Evolutionary conservation across 805 yeast species (phyloP), one percentile per base, ranked within the genome.

Genomic region (Candida ascalaphidarum): DNA sequence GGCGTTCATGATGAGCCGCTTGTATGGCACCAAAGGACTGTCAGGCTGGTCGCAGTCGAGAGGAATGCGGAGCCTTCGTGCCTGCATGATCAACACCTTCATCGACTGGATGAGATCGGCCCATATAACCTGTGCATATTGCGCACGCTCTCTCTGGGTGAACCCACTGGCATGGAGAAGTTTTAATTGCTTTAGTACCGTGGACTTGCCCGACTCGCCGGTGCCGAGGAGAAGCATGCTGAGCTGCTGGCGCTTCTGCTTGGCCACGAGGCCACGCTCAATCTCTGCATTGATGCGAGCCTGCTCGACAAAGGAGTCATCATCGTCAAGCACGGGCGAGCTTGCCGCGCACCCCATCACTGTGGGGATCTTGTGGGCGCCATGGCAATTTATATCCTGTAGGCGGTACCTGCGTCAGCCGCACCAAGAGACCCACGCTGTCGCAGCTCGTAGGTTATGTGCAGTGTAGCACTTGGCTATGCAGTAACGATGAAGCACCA

Each of bases 131-230:
- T 85, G 86, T 3, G 81, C 53, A 51, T 86, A 92, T 49, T 82
- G 88, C 24, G 64, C 44, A 29, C 95, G 65, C 52, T 92, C 97
- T 37, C 76, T 81, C 27, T 70, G 71, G 1, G 81, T 64, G 57
- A 89, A 92, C 2, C 95, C 94, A 24, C 81, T 79, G 34, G 84
- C 81, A 50, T 92, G 96, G 23, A 86, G 53, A 11, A 92, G 63
- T 41, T 81, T 74, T 75, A 88, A 69, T 50, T 88, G 96, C 52
- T 88, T 88, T 39, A 88, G 58, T 5, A 88, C 95, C 0, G 97
- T 88, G 2, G 95, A 81, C 50, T 88, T 88, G 5, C 97, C 96
- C 28, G 89, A 77, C 49, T 88, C 97, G 4, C 96, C 97, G 0
- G 97, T 83, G 23, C 97, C 96, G 20, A 86, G 57, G n/a, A 89